These are phyloP conservation scores for Candida germanica DNA, from an alignment of 805 yeast species.

Conservation along the genomic window DNA sequence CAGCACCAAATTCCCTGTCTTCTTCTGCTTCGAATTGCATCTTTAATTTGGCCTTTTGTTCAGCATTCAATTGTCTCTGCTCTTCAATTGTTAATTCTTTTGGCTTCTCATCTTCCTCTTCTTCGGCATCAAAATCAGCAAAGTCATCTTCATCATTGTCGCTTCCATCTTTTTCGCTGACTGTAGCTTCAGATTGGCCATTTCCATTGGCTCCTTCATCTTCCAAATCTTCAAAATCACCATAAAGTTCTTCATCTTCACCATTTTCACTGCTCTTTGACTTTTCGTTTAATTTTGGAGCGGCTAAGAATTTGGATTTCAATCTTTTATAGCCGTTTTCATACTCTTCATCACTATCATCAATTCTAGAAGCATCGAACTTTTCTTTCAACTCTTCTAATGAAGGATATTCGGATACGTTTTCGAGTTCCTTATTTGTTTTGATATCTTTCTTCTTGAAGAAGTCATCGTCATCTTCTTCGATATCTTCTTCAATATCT, in stretches of 20 bases:
- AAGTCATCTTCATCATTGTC: conserved; percentile 38
- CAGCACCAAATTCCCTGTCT: conserved; percentile 60
- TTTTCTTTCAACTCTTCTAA: conserved; percentile 44
- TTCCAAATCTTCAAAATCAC: conserved; percentile 57
- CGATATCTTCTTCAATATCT: conserved; percentile 41
- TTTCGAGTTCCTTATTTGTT: conserved; percentile 24
- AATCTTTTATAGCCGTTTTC: conserved; percentile 40
- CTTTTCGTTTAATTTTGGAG: conserved; percentile 45
- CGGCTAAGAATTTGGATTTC: conserved; percentile 49
- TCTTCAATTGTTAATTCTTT: conserved; percentile 59
- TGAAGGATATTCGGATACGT: conserved; percentile 29
- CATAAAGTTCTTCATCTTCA: conserved; percentile 51
- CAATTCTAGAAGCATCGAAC: conserved; percentile 36
- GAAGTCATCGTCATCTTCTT: conserved; percentile 50
- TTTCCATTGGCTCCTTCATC: conserved; percentile 26
- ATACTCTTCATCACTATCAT: conserved; percentile 34
- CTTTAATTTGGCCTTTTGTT: conserved; percentile 83
- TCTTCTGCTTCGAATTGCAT: conserved; percentile 88
- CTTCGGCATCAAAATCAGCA: conserved; percentile 44
- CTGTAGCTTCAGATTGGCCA: conserved; percentile 23
- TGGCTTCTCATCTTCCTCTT: conserved; percentile 38
- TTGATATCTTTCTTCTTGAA: conserved; percentile 45
- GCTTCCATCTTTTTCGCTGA: conserved; percentile 26
- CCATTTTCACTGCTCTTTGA: conserved; percentile 30
- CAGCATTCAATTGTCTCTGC: conserved; percentile 77